Percentiles rank a stretch among this genome's conserved stretches.
Evolutionary conservation across 768 basidiomycete genomes (phyloP).

Genomic region (Auricularia heimuer): DNA sequence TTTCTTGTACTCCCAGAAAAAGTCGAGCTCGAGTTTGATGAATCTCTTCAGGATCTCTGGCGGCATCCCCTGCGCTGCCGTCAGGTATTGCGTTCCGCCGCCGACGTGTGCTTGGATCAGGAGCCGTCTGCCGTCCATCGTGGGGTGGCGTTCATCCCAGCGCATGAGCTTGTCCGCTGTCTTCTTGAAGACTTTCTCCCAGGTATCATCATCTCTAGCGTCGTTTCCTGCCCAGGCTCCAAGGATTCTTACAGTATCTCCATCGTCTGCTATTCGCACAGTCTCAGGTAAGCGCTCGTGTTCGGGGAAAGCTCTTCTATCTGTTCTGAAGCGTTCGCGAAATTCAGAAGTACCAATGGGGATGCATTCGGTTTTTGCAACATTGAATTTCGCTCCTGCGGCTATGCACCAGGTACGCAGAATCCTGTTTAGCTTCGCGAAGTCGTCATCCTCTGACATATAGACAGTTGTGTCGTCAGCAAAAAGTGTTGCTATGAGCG

Average conservation of each 20-base stretch:
- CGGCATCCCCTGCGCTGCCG: not conserved
- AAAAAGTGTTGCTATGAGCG: conserved; percentile 17
- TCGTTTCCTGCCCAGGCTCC: conserved; percentile 17
- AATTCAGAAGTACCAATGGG: conserved; percentile 21
- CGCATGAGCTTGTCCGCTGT: too few relatives aligned
- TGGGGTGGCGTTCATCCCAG: too few relatives aligned
- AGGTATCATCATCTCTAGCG: not conserved
- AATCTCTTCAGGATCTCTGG: not conserved
- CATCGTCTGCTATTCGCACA: not conserved
- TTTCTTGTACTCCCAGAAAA: not conserved
- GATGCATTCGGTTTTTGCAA: conserved; percentile 29
- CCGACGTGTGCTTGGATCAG: not conserved
- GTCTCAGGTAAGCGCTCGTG: not conserved
- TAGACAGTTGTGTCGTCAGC: conserved; percentile 24
- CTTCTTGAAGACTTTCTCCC: not conserved
- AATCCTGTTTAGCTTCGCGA: conserved; percentile 16
- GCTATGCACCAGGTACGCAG: conserved; percentile 31
- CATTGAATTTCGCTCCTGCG: conserved; percentile 33
- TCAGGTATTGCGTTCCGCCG: not conserved
- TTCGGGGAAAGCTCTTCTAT: not conserved
- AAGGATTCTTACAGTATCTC: conserved; percentile 17
- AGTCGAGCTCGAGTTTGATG: not conserved
- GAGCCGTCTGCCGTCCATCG: not conserved
- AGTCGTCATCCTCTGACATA: conserved; percentile 16
- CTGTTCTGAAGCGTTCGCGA: conserved; percentile 5